Base-by-base conservation (phyloP, 768 basidiomycete genomes). In the Omphalotus guepiniiformis region DNA sequence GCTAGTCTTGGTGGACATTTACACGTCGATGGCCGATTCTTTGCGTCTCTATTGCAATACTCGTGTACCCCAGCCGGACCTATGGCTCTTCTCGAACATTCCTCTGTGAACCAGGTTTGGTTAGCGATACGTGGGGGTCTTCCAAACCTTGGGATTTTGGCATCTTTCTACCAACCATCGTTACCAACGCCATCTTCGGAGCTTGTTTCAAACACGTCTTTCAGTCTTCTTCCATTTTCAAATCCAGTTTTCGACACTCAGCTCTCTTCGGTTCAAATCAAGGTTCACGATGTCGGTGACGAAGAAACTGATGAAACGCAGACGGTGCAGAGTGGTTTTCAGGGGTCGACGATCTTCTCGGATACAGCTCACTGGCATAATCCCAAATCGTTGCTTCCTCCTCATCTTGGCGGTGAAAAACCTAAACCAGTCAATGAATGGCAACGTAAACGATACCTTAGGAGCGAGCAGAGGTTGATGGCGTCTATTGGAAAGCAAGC, bases 281-380 rank as follows among this genome's bases (percentile, higher is more conserved):
- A 49, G n/a, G n/a, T 66, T 19, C 48, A 55, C 11, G 53, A 58
- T 12, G 48, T 52, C 1, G 32, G 50, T 21, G 51, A 50, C 3
- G 42, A 46, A 8, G 39, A 52, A 37, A 39, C 55, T 50, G 39
- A 58, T 43, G 44, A 47, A 22, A 12, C 21, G 19, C 25, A 51
- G 23, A 42, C 29, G 22, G 29, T 52, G 34, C 63, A 61, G 39
- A 62, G 75, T 38, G 66, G 72, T 38, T 74, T 77, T 53, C 69
- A 65, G 2, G 53, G 50, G 5, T 67, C 64, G 8, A 64, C 63
- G 7, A 54, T 67, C 7, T 80, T 78, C 59, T 56, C 62, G 4
- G 84, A 85, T 52, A 71, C 68, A 0, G 67, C 60, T 15, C 83
- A 83, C 55, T 84, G 84, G 84, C 83, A 85, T 53, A 77, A 72